Base-by-base conservation (phyloP, 2,329 filamentous ascomycete species). In the Erysiphe neolycopersici region DNA sequence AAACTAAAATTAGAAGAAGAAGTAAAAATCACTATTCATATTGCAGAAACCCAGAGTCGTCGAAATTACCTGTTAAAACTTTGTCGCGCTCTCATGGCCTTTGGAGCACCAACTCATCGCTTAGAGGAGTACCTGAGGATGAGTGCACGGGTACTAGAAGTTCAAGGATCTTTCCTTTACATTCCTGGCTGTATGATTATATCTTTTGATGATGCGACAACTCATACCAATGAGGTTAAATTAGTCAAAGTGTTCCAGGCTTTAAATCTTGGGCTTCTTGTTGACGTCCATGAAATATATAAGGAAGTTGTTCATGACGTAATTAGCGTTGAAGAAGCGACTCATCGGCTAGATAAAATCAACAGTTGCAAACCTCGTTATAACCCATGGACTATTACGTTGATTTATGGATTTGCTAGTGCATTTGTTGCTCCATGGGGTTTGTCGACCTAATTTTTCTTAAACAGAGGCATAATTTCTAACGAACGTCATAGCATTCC, bases 151-250 rank as follows among this genome's bases (percentile, higher is more conserved):
- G 80, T 89, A 1, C 68, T 94, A 33, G 80, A 85, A 58, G 85
- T 93, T 14, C 79, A 92, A 50, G 79, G 78, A 5, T 83, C 92
- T 53, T 93, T 89, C 52, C 62, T 93, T 18, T 94, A 93, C 56
- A 72, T 93, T 29, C 84, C 85, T 0, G 81, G 81, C 0, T 91
- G 81, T 54, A 94, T 94, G 85, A 80, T 94, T 45, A 79, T 93
- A 55, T 87, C 82, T 4, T 93, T 94, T 54, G 84, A 80, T 53
- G 80, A 87, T 58, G 60, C 62, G 5, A 61, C 63, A 0, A 81
- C 78, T 0, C 78, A 84, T 53, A 84, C 79, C 0, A 77, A 77
- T n/a, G 78, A 83, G 55, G 78, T 84, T 48, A 80, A 81, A 60
- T 67, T 84, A 30, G 73, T 84, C 6, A 69, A 75, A 36, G 68